These are phyloP conservation scores for Turritis glabra DNA, from an alignment of 345 rosid genomes.

Conservation along the genomic window DNA sequence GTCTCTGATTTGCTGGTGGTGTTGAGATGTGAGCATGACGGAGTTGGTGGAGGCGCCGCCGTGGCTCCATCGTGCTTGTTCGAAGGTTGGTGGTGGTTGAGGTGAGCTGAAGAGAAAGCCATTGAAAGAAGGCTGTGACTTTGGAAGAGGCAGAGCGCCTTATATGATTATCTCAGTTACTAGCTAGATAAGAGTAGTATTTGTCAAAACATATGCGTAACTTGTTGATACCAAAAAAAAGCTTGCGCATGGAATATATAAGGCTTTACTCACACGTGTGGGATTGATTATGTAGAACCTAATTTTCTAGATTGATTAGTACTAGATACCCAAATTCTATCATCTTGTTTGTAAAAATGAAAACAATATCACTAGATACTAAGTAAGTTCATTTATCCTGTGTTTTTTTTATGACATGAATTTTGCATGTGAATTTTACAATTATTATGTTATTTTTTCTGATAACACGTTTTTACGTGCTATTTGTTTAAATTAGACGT, in stretches of 20 bases:
- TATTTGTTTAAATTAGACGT: no score
- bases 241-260: conserved; percentile 32
- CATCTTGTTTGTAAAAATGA: neutral
- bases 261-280: conserved; percentile 28
- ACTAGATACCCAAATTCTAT: neutral
- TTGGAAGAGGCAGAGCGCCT: neutral
- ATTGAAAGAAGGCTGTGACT: neutral
- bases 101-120: conserved; percentile 51
- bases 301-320: neutral
- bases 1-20: conserved; percentile 43
- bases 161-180: neutral
- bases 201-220: conserved; percentile 9
- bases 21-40: conserved; percentile 49
- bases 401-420: neutral
- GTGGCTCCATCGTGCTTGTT: conserved; percentile 53
- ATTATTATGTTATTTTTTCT: neutral
- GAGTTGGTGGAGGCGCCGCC: conserved; percentile 85
- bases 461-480: neutral
- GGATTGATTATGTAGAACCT: neutral
- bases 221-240: no score
- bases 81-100: conserved; percentile 46
- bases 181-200: neutral
- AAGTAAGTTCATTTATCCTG: neutral
- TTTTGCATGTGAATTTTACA: neutral
- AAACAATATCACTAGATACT: neutral